These are phyloP conservation scores for Bacterosira constricta DNA, from an alignment of 108 stramenopile species.

Conservation along the genomic window DNA sequence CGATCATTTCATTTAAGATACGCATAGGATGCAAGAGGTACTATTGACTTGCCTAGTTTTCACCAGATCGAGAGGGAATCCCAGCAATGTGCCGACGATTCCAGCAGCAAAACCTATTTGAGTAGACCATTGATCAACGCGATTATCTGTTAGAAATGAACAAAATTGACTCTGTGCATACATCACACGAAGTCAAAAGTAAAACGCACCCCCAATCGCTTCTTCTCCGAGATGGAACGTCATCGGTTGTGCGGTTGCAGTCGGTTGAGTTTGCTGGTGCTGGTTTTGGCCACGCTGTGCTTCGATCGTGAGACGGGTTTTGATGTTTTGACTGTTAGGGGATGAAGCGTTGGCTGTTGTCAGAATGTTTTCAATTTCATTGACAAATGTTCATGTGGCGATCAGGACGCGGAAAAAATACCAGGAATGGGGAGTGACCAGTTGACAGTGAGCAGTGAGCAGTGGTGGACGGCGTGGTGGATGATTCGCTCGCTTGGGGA, in stretches of 20 bases:
- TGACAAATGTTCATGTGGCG: too few species aligned
- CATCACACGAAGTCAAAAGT: neutral
- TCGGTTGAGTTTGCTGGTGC: neutral
- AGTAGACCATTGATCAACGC: constrained; percentile 2
- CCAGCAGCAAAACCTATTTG: constrained; percentile 70
- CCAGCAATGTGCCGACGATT: constrained; percentile 87
- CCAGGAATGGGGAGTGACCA: too few species aligned
- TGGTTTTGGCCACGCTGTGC: neutral
- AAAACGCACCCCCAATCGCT: constrained; percentile 43
- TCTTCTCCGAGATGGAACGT: constrained; percentile 64
- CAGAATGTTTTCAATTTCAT: too few species aligned
- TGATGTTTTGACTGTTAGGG: neutral
- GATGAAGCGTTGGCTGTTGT: too few species aligned
- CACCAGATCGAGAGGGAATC: constrained; percentile 84
- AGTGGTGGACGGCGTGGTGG: too few species aligned
- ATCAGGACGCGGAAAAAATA: too few species aligned
- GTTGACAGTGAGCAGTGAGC: too few species aligned
- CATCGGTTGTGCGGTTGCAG: constrained; percentile 4
- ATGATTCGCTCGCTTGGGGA: too few species aligned
- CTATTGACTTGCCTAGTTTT: constrained; percentile 45
- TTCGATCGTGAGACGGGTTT: neutral
- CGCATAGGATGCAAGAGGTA: constrained; percentile 7
- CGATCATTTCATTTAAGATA: constrained; percentile 45
- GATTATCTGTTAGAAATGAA: too few species aligned
- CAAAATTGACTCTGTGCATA: neutral